These are phyloP conservation scores for Eutrema heterophyllum DNA, from an alignment of 345 rosid genomes.

Conservation along the genomic window DNA sequence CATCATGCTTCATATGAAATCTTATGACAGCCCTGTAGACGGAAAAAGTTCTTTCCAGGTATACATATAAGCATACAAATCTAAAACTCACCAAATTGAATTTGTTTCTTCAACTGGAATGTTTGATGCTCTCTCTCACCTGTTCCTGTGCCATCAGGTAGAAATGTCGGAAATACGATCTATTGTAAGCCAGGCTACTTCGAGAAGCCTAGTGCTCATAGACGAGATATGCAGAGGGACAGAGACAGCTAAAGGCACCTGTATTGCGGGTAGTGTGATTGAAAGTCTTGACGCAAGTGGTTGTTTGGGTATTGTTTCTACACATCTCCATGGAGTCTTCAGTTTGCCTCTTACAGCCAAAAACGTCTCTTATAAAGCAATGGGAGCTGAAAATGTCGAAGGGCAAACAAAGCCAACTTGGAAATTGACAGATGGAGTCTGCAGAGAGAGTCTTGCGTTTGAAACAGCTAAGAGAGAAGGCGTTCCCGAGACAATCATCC, in stretches of 20 bases:
- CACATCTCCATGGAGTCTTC: constrained; percentile 92
- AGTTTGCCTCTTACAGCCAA: constrained; percentile 59
- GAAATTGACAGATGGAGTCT: constrained; percentile 81
- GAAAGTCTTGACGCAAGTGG: constrained; percentile 75
- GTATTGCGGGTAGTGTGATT: constrained; percentile 93
- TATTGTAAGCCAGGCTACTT: constrained; percentile 58
- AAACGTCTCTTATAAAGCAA: constrained; percentile 62
- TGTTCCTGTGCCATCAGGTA: constrained; percentile 45
- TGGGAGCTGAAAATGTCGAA: constrained; percentile 66
- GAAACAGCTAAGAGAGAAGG: constrained; percentile 98
- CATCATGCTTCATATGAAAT: constrained; percentile 98
- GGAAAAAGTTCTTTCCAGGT: constrained; percentile 99
- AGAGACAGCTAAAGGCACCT: constrained; percentile 92
- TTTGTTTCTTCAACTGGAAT: neutral
- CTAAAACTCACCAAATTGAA: neutral
- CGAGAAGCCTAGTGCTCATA: constrained; percentile 86
- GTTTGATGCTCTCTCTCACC: neutral
- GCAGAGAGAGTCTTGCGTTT: constrained; percentile 96
- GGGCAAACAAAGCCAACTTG: constrained; percentile 88
- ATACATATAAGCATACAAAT: too few species aligned
- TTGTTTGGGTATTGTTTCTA: constrained; percentile 88
- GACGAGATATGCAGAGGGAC: constrained; percentile 99
- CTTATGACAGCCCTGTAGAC: constrained; percentile 96
- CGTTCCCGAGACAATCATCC: constrained; percentile 60
- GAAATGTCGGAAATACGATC: constrained; percentile 96